phyloP scores from a whole-genome alignment of 306 rosid genomes.

The Cicer judaicum region DNA sequence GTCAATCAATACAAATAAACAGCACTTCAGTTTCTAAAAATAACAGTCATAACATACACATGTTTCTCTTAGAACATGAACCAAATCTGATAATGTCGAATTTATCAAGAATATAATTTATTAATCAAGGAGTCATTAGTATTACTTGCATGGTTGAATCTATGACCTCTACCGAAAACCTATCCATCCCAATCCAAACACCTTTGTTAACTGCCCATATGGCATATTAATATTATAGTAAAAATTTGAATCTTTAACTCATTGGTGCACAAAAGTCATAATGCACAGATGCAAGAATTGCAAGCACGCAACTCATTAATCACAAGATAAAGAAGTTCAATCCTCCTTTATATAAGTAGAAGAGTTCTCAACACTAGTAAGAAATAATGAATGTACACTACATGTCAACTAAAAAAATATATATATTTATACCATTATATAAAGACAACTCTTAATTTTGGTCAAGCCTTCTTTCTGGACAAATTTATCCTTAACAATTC shows the following conservation, averaged over 20 bases:
- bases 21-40: constrained; percentile 4
- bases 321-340: neutral
- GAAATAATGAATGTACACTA: neutral
- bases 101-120: neutral
- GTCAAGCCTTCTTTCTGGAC: too few species aligned
- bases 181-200: neutral
- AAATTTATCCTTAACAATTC: too few species aligned
- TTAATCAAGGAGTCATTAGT: neutral
- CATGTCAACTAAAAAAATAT: constrained; percentile 22
- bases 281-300: constrained; percentile 31
- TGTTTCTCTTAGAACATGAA: constrained; percentile 11
- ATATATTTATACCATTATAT: too few species aligned
- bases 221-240: neutral
- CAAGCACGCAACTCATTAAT: neutral
- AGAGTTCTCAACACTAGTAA: neutral
- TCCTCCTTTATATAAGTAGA: neutral
- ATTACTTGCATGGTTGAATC: constrained; percentile 1
- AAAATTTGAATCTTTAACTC: constrained; percentile 3
- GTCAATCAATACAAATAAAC: constrained; percentile 9
- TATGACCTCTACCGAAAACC: constrained; percentile 1
- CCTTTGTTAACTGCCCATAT: neutral
- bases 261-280: neutral
- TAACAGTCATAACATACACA: constrained; percentile 12
- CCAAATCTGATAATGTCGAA: neutral
- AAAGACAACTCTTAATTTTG: too few species aligned